phyloP scores from a whole-genome alignment of 352 stramenopile species.

The Phytophthora quininea region DNA sequence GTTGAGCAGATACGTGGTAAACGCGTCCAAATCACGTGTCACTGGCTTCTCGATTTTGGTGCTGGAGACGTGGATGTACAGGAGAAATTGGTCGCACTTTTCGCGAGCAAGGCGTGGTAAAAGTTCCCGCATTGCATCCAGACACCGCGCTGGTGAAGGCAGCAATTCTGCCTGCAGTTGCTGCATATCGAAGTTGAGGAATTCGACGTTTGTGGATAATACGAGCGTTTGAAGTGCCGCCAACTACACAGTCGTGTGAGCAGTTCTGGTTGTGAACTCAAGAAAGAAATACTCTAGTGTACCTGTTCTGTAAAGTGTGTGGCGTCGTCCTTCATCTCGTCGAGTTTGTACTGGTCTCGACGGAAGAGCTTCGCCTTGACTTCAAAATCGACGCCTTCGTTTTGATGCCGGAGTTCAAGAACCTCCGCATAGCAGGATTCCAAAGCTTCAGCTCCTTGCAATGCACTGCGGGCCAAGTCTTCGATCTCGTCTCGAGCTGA shows the following conservation, averaged over 20 bases:
- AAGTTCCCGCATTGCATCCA: slow-evolving; percentile 42
- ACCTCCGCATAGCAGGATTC: slow-evolving; percentile 39
- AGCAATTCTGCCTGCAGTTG: slow-evolving; percentile 44
- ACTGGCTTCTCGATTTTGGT: slow-evolving; percentile 58
- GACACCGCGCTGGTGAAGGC: slow-evolving; percentile 48
- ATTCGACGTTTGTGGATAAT: slow-evolving; percentile 35
- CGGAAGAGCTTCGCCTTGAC: slow-evolving; percentile 47
- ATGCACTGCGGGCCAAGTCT: slow-evolving; percentile 36
- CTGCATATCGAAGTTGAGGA: slow-evolving; percentile 50
- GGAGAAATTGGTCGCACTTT: slow-evolving; percentile 53
- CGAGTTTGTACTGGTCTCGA: slow-evolving; percentile 46
- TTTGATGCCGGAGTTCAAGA: slow-evolving; percentile 42
- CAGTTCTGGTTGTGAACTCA: background rate
- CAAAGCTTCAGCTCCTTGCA: slow-evolving; percentile 32
- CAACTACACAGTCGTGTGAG: background rate
- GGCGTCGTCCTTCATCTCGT: slow-evolving; percentile 47
- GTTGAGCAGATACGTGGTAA: slow-evolving; percentile 61
- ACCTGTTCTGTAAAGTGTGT: slow-evolving; percentile 49
- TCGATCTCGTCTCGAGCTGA: slow-evolving; percentile 47
- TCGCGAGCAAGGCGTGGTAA: slow-evolving; percentile 51
- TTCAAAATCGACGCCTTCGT: slow-evolving; percentile 60
- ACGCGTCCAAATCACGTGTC: slow-evolving; percentile 35
- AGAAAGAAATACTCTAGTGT: background rate
- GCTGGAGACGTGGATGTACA: slow-evolving; percentile 41
- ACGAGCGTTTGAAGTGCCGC: slow-evolving; percentile 35